Conservation (phyloP, 176 grass and related monocot genomes). For the Cocos nucifera region DNA sequence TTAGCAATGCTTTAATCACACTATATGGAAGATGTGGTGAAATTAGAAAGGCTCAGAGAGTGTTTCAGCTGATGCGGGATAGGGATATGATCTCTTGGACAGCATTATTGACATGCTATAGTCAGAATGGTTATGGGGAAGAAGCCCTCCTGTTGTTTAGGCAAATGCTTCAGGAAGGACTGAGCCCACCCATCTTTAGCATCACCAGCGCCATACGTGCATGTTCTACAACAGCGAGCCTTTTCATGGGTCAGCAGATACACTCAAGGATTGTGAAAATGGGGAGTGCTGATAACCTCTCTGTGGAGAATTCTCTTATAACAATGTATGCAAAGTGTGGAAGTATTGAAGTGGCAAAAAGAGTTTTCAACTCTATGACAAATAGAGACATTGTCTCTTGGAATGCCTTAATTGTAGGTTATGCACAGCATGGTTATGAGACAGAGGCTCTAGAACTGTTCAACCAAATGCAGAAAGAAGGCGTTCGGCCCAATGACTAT, state of each 20-base stretch:
- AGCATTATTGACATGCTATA: conserved; percentile 48
- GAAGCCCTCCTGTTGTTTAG: conserved; percentile 42
- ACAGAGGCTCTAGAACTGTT: conserved; percentile 45
- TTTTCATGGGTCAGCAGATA: conserved; percentile 36
- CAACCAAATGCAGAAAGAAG: conserved; percentile 45
- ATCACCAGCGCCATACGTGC: conserved; percentile 43
- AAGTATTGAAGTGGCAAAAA: conserved; percentile 27
- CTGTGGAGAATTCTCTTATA: conserved; percentile 56
- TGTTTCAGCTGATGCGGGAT: conserved; percentile 32
- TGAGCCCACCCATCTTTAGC: conserved; percentile 37
- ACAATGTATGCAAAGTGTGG: conserved; percentile 60
- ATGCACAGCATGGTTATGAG: conserved; percentile 57
- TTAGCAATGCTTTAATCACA: conserved; percentile 53
- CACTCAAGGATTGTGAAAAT: conserved; percentile 44
- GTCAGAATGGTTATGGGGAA: conserved; percentile 38
- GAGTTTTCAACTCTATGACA: conserved; percentile 41
- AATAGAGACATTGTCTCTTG: conserved; percentile 44
- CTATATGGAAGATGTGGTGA: conserved; percentile 53
- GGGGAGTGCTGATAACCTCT: conserved; percentile 32
- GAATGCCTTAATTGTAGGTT: conserved; percentile 61
- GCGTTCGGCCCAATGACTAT: conserved; percentile 44
- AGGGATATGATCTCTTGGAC: conserved; percentile 70
- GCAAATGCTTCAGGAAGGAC: conserved; percentile 41
- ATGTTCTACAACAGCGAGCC: conserved; percentile 36
- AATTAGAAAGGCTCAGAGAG: conserved; percentile 27